Evolutionary conservation across 257 asterid species (phyloP).

Genomic region (Apocynum venetum): DNA sequence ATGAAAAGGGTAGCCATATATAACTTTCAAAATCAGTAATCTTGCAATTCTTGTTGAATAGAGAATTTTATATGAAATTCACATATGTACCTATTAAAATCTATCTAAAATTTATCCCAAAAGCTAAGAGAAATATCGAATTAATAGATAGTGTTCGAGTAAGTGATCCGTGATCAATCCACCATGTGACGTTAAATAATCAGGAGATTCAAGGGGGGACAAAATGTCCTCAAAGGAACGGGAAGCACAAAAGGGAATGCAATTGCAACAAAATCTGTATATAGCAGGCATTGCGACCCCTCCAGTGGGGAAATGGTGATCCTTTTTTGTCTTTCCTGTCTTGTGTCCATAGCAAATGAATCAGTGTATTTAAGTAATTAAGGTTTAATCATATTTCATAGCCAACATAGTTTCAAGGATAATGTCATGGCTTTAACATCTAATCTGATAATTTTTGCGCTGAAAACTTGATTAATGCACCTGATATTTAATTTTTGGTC

Average conservation of each 20-base stretch:
- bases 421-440: not conserved
- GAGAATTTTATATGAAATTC: too few relatives aligned
- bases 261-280: not conserved
- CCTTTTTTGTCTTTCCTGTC: not conserved
- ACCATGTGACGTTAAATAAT: too few relatives aligned
- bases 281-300: not conserved
- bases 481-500: too few relatives aligned
- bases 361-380: not conserved
- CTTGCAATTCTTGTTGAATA: too few relatives aligned
- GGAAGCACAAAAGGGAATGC: not conserved
- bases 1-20: too few relatives aligned
- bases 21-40: too few relatives aligned
- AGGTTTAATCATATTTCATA: not conserved
- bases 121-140: too few relatives aligned
- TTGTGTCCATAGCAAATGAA: not conserved
- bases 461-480: too few relatives aligned
- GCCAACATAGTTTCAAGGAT: not conserved
- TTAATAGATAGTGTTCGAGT: too few relatives aligned
- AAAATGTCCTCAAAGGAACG: not conserved
- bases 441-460: not conserved
- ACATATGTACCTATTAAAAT: too few relatives aligned
- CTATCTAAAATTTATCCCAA: too few relatives aligned
- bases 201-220: not conserved
- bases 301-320: not conserved
- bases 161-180: too few relatives aligned